phyloP scores from a whole-genome alignment of 768 basidiomycete genomes.

The Scleroderma bovista region DNA sequence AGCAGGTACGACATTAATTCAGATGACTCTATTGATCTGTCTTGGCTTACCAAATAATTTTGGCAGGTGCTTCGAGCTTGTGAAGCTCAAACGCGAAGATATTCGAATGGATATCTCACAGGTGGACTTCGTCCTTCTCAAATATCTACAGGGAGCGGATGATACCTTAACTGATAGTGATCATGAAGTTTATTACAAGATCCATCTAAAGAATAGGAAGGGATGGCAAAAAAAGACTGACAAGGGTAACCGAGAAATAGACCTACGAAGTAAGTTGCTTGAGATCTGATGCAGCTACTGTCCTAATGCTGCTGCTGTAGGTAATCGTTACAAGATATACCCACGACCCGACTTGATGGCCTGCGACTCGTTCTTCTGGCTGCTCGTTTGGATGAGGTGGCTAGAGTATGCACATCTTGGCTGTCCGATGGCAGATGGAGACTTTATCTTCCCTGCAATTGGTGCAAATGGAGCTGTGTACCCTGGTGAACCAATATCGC shows the following conservation, averaged over 20 bases:
- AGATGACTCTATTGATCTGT: background rate
- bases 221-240: slow-evolving; percentile 21
- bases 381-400: no score
- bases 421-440: slow-evolving; percentile 13
- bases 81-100: slow-evolving; percentile 19
- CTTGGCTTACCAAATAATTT: background rate
- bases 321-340: background rate
- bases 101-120: slow-evolving; percentile 4
- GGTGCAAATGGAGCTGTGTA: slow-evolving; percentile 22
- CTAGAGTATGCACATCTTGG: background rate
- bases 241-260: slow-evolving; percentile 19
- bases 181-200: slow-evolving; percentile 12
- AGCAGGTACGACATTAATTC: background rate
- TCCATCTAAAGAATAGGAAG: slow-evolving; percentile 17
- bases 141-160: background rate
- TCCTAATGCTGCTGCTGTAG: background rate
- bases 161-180: slow-evolving; percentile 3
- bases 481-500: slow-evolving; percentile 18
- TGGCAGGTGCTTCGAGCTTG: slow-evolving; percentile 32
- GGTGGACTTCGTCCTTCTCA: background rate
- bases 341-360: no score
- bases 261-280: slow-evolving; percentile 6
- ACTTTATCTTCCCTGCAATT: slow-evolving; percentile 30
- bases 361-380: no score
- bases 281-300: background rate